A percentile compares a stretch with the other conserved stretches of the same genome.
Evolutionary conservation across 1,284 basidiomycete species (phyloP).

Genomic region (Cyathus pygmaeus): DNA sequence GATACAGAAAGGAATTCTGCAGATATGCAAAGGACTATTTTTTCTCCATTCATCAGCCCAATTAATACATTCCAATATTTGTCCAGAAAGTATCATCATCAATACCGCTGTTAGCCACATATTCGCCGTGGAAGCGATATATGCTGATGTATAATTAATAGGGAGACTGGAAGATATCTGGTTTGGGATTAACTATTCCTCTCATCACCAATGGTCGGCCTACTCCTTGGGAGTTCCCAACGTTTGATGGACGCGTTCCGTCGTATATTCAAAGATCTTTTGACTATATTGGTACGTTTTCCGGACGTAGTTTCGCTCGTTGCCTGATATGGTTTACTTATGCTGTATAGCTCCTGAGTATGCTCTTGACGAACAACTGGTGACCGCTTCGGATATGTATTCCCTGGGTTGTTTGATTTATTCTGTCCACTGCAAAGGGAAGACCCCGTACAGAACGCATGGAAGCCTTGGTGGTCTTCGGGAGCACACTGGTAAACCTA

Average conservation of each 20-base stretch:
- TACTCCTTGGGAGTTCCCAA: constrained; percentile 89
- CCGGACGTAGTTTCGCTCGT: not conserved
- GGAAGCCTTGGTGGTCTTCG: constrained; percentile 85
- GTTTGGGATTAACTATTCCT: constrained; percentile 88
- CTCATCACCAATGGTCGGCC: constrained; percentile 79
- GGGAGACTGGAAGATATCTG: constrained; percentile 99
- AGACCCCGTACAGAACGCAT: constrained; percentile 89
- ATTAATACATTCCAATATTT: constrained; percentile 92
- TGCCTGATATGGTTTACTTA: not conserved
- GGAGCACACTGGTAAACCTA: constrained; percentile 78
- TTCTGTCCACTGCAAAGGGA: constrained; percentile 89
- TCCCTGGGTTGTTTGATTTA: constrained; percentile 92
- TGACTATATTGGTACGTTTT: constrained; percentile 86
- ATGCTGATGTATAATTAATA: constrained; percentile 40
- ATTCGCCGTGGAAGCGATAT: not conserved
- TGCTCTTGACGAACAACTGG: constrained; percentile 87
- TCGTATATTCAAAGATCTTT: constrained; percentile 90
- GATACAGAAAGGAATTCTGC: constrained; percentile 97
- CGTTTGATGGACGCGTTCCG: constrained; percentile 85
- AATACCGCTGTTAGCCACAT: constrained; percentile 79
- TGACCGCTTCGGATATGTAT: constrained; percentile 94
- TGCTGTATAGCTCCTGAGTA: constrained; percentile 86
- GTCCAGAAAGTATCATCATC: constrained; percentile 86
- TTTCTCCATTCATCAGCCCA: constrained; percentile 94
- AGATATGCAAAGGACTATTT: constrained; percentile 91